Evolutionary conservation across 306 rosid species (phyloP).

Genomic region (Crataegus laevigata): DNA sequence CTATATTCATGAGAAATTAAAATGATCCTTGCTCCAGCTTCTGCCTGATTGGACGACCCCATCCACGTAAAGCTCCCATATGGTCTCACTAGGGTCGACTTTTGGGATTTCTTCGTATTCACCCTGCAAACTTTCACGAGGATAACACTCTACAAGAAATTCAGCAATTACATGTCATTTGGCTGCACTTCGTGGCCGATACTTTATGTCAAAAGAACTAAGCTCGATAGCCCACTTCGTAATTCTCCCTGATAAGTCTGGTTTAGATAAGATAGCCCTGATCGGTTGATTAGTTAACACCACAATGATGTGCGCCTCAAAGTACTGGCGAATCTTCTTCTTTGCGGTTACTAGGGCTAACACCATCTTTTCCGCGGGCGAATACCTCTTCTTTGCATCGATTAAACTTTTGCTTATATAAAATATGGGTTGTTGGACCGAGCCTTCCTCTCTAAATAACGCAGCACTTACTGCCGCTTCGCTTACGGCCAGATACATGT

Average conservation of each 20-base stretch:
- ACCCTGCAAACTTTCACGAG: accelerated
- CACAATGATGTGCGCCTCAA: background rate
- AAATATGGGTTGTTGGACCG: too few relatives aligned
- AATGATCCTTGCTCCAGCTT: accelerated
- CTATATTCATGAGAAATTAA: accelerated
- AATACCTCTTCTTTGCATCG: too few relatives aligned
- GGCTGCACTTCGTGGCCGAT: accelerated
- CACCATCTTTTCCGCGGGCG: too few relatives aligned
- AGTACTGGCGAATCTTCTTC: background rate
- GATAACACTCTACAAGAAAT: background rate
- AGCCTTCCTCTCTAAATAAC: too few relatives aligned
- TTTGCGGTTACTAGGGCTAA: background rate
- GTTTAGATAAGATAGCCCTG: background rate
- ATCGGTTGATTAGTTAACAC: background rate
- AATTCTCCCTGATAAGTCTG: background rate
- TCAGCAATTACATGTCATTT: background rate
- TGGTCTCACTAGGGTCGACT: too few relatives aligned
- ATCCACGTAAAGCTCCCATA: background rate
- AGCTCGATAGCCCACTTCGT: background rate
- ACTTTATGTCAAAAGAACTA: background rate
- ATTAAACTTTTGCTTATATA: too few relatives aligned
- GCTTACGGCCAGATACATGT: background rate
- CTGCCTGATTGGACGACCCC: background rate
- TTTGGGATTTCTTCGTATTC: too few relatives aligned
- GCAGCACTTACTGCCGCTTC: accelerated